Evolutionary conservation across 179 eudicot species (phyloP), one percentile per base, ranked within the genome.

Genomic region (Beta macrorhiza): DNA sequence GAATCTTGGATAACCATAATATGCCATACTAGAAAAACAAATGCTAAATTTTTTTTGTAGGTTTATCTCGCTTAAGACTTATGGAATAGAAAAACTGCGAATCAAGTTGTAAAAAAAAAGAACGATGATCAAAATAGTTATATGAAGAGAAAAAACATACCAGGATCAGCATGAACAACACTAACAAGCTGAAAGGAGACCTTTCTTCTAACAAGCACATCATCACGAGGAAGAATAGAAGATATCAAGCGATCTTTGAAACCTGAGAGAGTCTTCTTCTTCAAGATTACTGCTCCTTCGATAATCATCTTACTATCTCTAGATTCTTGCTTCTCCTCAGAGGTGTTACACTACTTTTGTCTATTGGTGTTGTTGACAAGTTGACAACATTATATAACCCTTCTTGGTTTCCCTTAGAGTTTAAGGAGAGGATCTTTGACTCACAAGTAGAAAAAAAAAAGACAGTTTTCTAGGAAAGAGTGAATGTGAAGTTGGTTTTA

Each of bases 131-230:
- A 56, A 25, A 12, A 64, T 2, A 10, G 12, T 25, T 29, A 63
- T 8, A 63, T 20, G 32, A 5, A 10, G 20, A 1, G 52, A 49
- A 49, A 49, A 49, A 47, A 17, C 57, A 3, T 74, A 85, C 89
- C 88, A 12, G 85, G 84, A 77, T 89, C 85, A 13, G 64, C 67
- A 51, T 74, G 49, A 47, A 56, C 79, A 25, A 83, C 75, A 70
- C 90, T 87, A 56, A 89, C 84, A 77, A 87, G 91, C 77, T 83
- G 86, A 32, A 89, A 72, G n/a, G 84, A 85, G 59, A 89, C 82
- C 65, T 71, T 81, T 5, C 79, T 22, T 5, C 87, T 87, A 20
- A 74, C 72, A 13, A 87, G 76, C 84, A 85, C 90, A 51, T 89
- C 79, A 20, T 87, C 72, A 20, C 89, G 75, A 56, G 84, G 87